These are phyloP conservation scores for Amniculicola lignicola DNA, from an alignment of 495 filamentous ascomycete genomes.

Conservation along the genomic window DNA sequence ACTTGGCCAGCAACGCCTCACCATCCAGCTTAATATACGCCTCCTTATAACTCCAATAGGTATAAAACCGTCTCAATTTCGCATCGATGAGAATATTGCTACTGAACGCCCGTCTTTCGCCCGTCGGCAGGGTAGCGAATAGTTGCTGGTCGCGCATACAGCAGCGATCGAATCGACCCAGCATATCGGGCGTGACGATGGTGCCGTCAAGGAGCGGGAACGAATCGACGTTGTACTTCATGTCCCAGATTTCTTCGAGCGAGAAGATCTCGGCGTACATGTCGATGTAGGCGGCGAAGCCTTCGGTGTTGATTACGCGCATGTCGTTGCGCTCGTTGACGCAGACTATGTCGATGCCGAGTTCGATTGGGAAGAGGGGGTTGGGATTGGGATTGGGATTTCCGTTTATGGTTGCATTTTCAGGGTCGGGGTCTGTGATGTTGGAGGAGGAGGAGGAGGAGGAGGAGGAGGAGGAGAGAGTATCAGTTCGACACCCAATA, in stretches of 20 bases:
- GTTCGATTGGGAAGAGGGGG: too few species aligned
- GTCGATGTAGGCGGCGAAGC: slow-evolving; percentile 66
- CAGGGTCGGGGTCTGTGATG: slow-evolving; percentile 36
- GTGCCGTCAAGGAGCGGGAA: slow-evolving; percentile 40
- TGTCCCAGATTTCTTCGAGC: slow-evolving; percentile 52
- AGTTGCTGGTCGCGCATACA: slow-evolving; percentile 36
- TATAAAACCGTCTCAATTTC: slow-evolving; percentile 75
- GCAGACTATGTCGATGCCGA: slow-evolving; percentile 59
- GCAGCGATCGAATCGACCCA: slow-evolving; percentile 39
- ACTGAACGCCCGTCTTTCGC: slow-evolving; percentile 36
- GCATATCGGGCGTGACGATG: slow-evolving; percentile 31
- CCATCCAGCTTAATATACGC: slow-evolving; percentile 93
- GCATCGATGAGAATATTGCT: slow-evolving; percentile 49
- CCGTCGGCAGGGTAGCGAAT: slow-evolving; percentile 28
- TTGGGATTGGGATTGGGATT: too few species aligned
- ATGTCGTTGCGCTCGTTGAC: slow-evolving; percentile 65
- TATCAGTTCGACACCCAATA: too few species aligned
- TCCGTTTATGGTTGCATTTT: too few species aligned
- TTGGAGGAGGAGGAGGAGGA: too few species aligned
- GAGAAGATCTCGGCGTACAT: slow-evolving; percentile 80
- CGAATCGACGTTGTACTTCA: slow-evolving; percentile 49
- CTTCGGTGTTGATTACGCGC: slow-evolving; percentile 45
- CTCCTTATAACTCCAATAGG: slow-evolving; percentile 85
- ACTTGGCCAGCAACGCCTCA: slow-evolving; percentile 76
- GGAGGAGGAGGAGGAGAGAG: too few species aligned